Conservation (phyloP, 2,329 filamentous ascomycete genomes). For the Aspergillus sp. region DNA sequence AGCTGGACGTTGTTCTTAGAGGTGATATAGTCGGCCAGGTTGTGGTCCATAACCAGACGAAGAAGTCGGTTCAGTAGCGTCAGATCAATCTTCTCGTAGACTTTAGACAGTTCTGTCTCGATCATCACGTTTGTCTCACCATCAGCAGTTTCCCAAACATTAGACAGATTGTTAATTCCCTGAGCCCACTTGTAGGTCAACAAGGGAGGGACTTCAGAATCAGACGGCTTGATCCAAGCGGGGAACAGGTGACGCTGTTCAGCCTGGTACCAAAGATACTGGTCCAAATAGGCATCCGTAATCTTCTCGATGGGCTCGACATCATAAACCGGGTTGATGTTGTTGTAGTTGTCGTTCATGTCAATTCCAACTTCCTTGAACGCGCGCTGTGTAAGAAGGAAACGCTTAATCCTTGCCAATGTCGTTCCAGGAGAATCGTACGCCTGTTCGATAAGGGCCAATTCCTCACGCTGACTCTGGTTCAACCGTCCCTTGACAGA, state of each 20-base stretch:
- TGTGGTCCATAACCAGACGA: constrained; percentile 98
- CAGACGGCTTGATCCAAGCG: constrained; percentile 98
- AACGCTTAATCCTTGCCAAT: constrained; percentile 93
- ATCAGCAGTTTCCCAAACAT: constrained; percentile 90
- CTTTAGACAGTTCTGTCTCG: constrained; percentile 96
- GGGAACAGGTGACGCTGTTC: constrained; percentile 97
- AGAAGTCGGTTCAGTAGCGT: constrained; percentile 92
- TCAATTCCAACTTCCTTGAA: constrained; percentile 99
- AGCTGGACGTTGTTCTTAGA: constrained; percentile 99
- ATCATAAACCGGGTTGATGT: constrained; percentile 98
- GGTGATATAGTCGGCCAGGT: constrained; percentile 97
- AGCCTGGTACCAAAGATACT: constrained; percentile 98
- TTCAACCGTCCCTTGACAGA: constrained; percentile 96
- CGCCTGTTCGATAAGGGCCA: constrained; percentile 95
- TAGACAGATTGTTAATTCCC: constrained; percentile 95
- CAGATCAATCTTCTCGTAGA: constrained; percentile 98
- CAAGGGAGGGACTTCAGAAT: constrained; percentile 93
- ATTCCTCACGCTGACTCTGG: constrained; percentile 94
- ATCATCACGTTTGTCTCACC: constrained; percentile 99
- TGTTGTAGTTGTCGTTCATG: constrained; percentile 99
- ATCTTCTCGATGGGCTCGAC: constrained; percentile 99
- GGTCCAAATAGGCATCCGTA: constrained; percentile 95
- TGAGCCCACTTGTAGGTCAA: constrained; percentile 99
- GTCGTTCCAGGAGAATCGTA: constrained; percentile 98
- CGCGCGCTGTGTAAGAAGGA: constrained; percentile 91